Evolutionary conservation across 1,284 basidiomycete species (phyloP), one percentile per base, ranked within the genome.

Genomic region (Apiotrichum domesticum): DNA sequence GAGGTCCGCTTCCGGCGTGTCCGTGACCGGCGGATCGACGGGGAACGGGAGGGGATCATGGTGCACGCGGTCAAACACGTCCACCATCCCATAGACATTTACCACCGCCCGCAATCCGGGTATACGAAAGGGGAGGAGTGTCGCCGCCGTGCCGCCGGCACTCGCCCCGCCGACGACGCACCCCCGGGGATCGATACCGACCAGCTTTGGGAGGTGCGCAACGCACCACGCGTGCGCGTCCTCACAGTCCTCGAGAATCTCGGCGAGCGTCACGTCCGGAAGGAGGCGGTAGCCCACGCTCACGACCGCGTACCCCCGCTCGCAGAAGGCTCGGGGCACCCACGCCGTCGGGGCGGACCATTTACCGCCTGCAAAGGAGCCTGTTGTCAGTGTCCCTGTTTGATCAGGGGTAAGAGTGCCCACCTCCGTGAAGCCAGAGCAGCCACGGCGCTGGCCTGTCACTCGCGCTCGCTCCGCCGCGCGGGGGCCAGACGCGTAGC

Each of bases 231-330:
- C 41, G 33, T 51, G 55, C 2, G 67, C 64, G 45, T 63, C 62
- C 3, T 54, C 37, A 35, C 47, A 51, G 50, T 71, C 69, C 15
- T 63, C 40, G 14, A 65, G 29, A 42, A 61, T 57, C 15, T 71
- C 66, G 13, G 39, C 13, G 14, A 70, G 39, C 10, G 32, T 29
- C 13, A 59, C 66, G 40, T 70, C 61, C 4, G 69, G 69, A 21
- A 55, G 55, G 35, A 66, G 61, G 7, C 69, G 59, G 58, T 70
- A 70, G 3, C 59, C 64, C 5, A 65, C 61, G 2, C 66, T 67
- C 32, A 70, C 65, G 43, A 71, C 59, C 40, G 63, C 64, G 51
- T 66, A 71, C 2, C 61, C 63, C 1, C 50, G 29, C 9, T 47
- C 39, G 4, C 29, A 42, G 54, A 71, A 68, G 2, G 62, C 65